Evolutionary conservation across 2,329 filamentous ascomycete species (phyloP).

Genomic region (Fusarium sp.): DNA sequence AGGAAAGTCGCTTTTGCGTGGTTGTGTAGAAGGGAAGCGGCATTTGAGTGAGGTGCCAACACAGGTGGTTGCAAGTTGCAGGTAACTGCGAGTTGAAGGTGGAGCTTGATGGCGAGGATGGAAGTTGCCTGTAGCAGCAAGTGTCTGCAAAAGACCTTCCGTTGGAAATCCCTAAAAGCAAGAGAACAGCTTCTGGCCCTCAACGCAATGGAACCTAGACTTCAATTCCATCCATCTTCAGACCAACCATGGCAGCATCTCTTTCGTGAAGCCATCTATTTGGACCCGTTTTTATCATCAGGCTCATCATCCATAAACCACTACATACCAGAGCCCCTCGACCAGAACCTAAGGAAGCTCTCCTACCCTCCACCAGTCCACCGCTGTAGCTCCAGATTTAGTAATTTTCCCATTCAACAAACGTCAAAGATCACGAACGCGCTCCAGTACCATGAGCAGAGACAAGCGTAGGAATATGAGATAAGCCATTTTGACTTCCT

Average conservation of each 20-base stretch:
- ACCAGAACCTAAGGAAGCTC: neutral
- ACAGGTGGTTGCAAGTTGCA: neutral
- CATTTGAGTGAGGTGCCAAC: neutral
- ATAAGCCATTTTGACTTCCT: neutral
- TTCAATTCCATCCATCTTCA: neutral
- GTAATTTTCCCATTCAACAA: neutral
- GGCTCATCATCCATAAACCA: neutral
- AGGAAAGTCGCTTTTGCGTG: neutral
- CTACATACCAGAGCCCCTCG: neutral
- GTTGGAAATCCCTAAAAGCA: fast-evolving
- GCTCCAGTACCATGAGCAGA: too few relatives aligned
- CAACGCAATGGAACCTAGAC: neutral
- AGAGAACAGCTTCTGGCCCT: neutral
- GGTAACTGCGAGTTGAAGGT: neutral
- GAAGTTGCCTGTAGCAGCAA: neutral
- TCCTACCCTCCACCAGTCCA: neutral
- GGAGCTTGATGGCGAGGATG: too few relatives aligned
- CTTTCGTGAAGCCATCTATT: neutral
- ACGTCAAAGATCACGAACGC: too few relatives aligned
- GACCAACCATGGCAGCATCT: neutral
- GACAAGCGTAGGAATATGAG: neutral
- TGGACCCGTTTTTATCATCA: neutral
- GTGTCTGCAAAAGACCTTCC: neutral
- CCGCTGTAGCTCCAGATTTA: neutral
- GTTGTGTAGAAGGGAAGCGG: neutral